Evolutionary conservation across 1,139 yeast genomes (phyloP).

Genomic region (Candida sojae): DNA sequence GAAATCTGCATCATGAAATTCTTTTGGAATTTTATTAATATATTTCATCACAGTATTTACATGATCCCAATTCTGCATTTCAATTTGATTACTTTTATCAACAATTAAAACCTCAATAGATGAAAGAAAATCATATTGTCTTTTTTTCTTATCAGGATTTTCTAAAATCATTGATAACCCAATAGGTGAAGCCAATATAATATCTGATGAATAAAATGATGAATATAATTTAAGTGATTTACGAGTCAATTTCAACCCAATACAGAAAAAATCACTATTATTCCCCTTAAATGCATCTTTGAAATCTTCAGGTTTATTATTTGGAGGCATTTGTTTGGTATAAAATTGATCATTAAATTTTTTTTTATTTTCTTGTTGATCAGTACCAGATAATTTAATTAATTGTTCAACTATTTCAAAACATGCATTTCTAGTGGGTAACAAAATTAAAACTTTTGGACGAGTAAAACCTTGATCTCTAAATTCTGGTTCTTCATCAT

Average conservation of each 20-base stretch:
- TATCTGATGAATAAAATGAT: slow-evolving; percentile 81
- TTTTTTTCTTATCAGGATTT: slow-evolving; percentile 58
- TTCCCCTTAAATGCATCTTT: slow-evolving; percentile 81
- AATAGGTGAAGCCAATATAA: slow-evolving; percentile 88
- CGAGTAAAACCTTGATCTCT: slow-evolving; percentile 96
- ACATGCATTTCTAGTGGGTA: slow-evolving; percentile 85
- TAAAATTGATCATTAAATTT: slow-evolving; percentile 73
- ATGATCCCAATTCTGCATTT: slow-evolving; percentile 95
- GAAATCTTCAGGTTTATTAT: slow-evolving; percentile 80
- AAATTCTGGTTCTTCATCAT: slow-evolving; percentile 51
- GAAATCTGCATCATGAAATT: slow-evolving; percentile 84
- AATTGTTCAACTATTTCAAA: slow-evolving; percentile 67
- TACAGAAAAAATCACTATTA: slow-evolving; percentile 85
- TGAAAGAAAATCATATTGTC: slow-evolving; percentile 73
- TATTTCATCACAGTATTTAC: slow-evolving; percentile 69
- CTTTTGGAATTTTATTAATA: slow-evolving; percentile 73
- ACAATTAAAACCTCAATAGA: slow-evolving; percentile 81
- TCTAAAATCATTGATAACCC: slow-evolving; percentile 84
- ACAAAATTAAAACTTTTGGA: slow-evolving; percentile 78
- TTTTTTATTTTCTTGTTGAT: slow-evolving; percentile 78
- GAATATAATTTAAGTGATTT: slow-evolving; percentile 83
- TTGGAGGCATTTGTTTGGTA: slow-evolving; percentile 54
- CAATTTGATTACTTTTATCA: slow-evolving; percentile 84
- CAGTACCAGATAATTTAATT: slow-evolving; percentile 63
- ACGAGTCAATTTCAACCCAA: slow-evolving; percentile 88